Conservation (phyloP, 805 yeast species). For the Ogataea wickerhamii region DNA sequence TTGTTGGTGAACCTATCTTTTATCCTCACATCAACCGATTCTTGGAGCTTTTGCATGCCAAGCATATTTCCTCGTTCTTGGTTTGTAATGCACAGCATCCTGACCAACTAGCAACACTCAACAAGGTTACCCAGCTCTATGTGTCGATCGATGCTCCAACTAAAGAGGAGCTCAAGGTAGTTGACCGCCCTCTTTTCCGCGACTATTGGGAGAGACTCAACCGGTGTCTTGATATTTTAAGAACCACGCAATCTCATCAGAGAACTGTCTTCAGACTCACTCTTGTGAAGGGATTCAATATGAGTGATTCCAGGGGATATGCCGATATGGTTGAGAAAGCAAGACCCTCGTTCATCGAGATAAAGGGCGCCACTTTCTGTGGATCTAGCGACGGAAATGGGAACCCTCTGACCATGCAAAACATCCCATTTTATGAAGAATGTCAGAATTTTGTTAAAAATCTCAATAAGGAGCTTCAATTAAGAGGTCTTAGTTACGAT, state of each 20-base stretch:
- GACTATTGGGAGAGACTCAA: slow-evolving; percentile 91
- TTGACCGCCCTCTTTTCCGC: slow-evolving; percentile 83
- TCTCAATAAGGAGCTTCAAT: slow-evolving; percentile 56
- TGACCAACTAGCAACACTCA: slow-evolving; percentile 62
- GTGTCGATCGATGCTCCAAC: slow-evolving; percentile 95
- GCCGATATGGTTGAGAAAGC: slow-evolving; percentile 85
- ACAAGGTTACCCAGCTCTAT: slow-evolving; percentile 83
- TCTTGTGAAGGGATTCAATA: slow-evolving; percentile 87
- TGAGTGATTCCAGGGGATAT: slow-evolving; percentile 73
- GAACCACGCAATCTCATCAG: slow-evolving; percentile 71
- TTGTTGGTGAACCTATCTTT: slow-evolving; percentile 94
- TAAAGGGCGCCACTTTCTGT: slow-evolving; percentile 94
- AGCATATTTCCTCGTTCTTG: slow-evolving; percentile 77
- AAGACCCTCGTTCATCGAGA: slow-evolving; percentile 81
- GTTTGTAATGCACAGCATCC: slow-evolving; percentile 98
- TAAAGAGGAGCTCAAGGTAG: slow-evolving; percentile 70
- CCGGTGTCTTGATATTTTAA: slow-evolving; percentile 73
- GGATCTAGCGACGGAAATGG: slow-evolving; percentile 84
- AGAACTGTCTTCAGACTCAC: slow-evolving; percentile 90
- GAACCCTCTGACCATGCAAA: slow-evolving; percentile 90
- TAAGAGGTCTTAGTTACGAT: slow-evolving; percentile 69
- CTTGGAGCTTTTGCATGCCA: slow-evolving; percentile 72
- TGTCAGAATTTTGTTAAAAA: slow-evolving; percentile 70
- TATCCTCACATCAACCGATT: slow-evolving; percentile 89
- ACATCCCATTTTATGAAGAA: slow-evolving; percentile 91